These are phyloP conservation scores for Fusarium subtropicale DNA, from an alignment of 2,329 filamentous ascomycete genomes.

Conservation along the genomic window DNA sequence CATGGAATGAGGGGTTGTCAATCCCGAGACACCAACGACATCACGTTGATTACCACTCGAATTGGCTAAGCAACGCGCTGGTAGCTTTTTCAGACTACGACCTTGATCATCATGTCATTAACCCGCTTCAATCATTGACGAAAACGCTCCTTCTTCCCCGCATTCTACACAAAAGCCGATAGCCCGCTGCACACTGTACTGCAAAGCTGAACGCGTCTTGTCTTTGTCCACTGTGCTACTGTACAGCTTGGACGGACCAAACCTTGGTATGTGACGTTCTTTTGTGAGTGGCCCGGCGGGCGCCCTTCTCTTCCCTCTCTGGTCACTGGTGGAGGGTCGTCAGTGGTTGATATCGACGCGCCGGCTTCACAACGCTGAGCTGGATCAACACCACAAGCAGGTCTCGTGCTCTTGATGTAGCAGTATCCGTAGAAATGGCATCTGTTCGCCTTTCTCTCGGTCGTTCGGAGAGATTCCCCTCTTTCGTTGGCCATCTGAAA, in stretches of 20 bases:
- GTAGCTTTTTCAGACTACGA: conserved; percentile 6
- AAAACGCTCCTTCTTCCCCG: conserved; percentile 22
- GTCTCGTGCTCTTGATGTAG: conserved; percentile 40
- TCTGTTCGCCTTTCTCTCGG: conserved; percentile 32
- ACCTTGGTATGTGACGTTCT: conserved; percentile 41
- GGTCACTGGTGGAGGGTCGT: conserved; percentile 48
- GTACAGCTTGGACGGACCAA: conserved; percentile 32
- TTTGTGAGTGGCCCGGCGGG: conserved; percentile 43
- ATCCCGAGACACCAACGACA: conserved; percentile 32
- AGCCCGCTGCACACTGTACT: conserved; percentile 12
- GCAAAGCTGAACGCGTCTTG: conserved; percentile 21
- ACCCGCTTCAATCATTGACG: conserved; percentile 17
- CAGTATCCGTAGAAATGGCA: not conserved
- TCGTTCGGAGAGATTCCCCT: conserved; percentile 34
- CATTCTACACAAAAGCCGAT: conserved; percentile 23
- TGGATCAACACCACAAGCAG: conserved; percentile 45
- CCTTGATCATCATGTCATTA: conserved; percentile 28
- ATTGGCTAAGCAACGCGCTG: conserved; percentile 19
- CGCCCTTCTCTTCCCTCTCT: conserved; percentile 31
- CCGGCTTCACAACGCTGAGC: conserved; percentile 32
- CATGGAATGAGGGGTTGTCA: conserved; percentile 20
- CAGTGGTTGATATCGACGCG: conserved; percentile 46
- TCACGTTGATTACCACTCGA: conserved; percentile 31
- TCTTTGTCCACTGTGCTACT: conserved; percentile 17
- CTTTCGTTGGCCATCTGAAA: conserved; percentile 20